A percentile compares a stretch with the other conserved stretches of the same genome.
These are phyloP conservation scores for Symbiodinium natans DNA, from an alignment of 73 alveolate species.

Conservation along the genomic window DNA sequence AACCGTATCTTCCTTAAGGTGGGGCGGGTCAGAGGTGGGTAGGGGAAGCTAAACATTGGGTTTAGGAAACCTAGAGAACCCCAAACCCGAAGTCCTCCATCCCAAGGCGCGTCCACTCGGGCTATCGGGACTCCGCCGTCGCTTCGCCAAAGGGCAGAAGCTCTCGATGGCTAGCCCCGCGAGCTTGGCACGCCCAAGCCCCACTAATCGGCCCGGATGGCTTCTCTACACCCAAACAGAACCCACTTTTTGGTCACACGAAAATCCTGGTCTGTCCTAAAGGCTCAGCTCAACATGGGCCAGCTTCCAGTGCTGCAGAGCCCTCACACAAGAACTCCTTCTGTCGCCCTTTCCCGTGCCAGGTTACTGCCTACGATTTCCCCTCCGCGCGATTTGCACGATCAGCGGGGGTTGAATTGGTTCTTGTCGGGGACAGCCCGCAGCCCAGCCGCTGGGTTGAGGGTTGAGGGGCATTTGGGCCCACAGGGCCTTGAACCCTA, in stretches of 20 bases:
- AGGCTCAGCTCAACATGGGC: no score
- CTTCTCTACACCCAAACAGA: no score
- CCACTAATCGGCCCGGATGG: no score
- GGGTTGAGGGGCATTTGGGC: neutral
- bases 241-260: no score
- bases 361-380: constrained; percentile 89
- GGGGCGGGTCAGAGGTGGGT: no score
- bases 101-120: constrained; percentile 43
- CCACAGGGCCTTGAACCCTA: no score
- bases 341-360: neutral
- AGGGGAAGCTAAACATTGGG: no score
- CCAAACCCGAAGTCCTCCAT: no score
- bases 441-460: neutral
- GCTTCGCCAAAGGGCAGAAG: constrained; percentile 84
- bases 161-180: constrained; percentile 56
- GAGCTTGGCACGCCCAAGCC: neutral
- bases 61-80: no score
- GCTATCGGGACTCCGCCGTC: constrained; percentile 82
- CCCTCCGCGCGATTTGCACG: constrained; percentile 91
- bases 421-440: constrained; percentile 80
- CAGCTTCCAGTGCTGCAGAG: neutral
- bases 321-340: neutral
- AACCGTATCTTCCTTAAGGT: no score
- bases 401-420: constrained; percentile 79
- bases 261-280: no score